Evolutionary conservation across 192 early-diverging fungal genomes (phyloP).

Genomic region (Cladochytrium replicatum): DNA sequence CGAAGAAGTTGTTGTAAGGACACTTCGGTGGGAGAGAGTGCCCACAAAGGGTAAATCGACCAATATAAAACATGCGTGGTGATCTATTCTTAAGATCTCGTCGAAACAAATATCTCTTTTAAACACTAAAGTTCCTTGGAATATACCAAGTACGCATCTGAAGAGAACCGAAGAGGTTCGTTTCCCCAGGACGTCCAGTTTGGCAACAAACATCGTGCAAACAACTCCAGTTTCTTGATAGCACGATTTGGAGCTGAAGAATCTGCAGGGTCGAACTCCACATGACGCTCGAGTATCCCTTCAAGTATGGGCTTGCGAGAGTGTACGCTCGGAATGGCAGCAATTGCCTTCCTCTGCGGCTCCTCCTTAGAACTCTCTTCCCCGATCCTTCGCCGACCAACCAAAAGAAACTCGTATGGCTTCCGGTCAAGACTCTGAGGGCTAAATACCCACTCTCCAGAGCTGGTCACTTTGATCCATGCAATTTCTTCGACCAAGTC

Average conservation of each 20-base stretch:
- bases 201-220: conserved; percentile 47
- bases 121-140: no score
- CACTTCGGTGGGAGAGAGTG: no score
- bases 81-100: no score
- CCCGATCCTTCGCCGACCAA: conserved; percentile 23
- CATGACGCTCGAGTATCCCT: no score
- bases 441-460: conserved; percentile 26
- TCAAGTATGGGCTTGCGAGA: neutral
- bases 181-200: conserved; percentile 63
- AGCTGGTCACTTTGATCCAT: conserved; percentile 55
- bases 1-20: no score
- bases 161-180: conserved; percentile 51
- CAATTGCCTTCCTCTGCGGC: no score
- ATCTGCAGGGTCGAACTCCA: no score
- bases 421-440: conserved; percentile 36
- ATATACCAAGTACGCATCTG: conserved; percentile 16
- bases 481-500: conserved; percentile 43
- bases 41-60: no score
- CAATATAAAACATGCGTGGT: no score
- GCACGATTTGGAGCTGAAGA: neutral
- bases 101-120: no score
- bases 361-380: no score
- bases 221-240: conserved; percentile 46
- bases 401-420: conserved; percentile 54
- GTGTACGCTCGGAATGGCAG: no score